Evolutionary conservation across 169 alveolate species (phyloP), one percentile per base, ranked within the genome.

Genomic region (Eimeria sp.): DNA sequence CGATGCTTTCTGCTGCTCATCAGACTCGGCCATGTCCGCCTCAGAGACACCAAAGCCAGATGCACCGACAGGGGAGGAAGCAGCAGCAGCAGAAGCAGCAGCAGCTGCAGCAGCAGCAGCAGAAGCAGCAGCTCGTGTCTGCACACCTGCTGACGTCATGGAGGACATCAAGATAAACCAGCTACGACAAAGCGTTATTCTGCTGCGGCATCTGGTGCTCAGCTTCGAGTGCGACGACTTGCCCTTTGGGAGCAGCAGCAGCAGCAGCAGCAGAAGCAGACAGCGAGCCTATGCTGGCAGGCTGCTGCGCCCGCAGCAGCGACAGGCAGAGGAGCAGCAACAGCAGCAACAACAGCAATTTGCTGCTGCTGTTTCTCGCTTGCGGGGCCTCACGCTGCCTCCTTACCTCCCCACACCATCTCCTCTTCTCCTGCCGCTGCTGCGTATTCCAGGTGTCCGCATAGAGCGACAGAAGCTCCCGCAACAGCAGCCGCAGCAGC

Each of bases 61-160:
- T 5, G 22, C 57, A n/a, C 30, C 72, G 27, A 43, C 45, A 5
- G n/a, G 20, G 43, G 54, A 5, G 58, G 92, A 57, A 57, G 51
- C n/a, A 30, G 92, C 75, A 51, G 57, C 75, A 83, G 63, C 57
- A 54, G 93, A 58, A 63, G 65, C 93, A 61, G 93, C 93, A 86
- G 61, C 65, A 86, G 93, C 80, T 43, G 63, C 80, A 25, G 61
- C 93, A 86, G 93, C 93, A n/a, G 92, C 72, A 54, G 78, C 78
- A 54, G 92, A 76, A 20, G 75, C 93, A 86, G 93, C 63, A 86
- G 82, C 76, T 14, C 61, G 63, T 22, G 45, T 86, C 22, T 86
- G 45, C 63, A 86, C 93, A 14, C 6, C 65, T 34, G 82, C 93
- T n/a, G 93, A 86, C 63, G 61, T 86, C 5, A 9, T 40, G 63